A percentile compares a stretch with the other conserved stretches of the same genome.
phyloP scores from a whole-genome alignment of 2,329 filamentous ascomycete species.

The Fusarium ambrosium region DNA sequence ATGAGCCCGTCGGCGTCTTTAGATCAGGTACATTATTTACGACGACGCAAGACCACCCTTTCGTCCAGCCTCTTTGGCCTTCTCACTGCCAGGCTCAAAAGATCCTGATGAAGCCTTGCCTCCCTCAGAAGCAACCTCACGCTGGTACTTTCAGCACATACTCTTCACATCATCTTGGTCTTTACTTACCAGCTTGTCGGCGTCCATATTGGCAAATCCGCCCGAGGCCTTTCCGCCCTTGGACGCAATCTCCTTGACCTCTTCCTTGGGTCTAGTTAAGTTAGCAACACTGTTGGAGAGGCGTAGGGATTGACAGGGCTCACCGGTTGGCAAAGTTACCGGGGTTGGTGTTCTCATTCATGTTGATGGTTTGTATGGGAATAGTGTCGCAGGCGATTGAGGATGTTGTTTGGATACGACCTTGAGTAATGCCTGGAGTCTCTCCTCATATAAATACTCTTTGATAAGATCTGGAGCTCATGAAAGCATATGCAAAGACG shows the following conservation, averaged over 20 bases:
- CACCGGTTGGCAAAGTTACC: conserved; percentile 49
- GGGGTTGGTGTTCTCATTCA: conserved; percentile 45
- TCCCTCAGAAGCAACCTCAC: conserved; percentile 68
- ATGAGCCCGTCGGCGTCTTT: not conserved
- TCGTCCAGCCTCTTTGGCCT: conserved; percentile 65
- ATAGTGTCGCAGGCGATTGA: too few relatives aligned
- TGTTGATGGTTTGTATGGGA: conserved; percentile 12
- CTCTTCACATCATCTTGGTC: conserved; percentile 41
- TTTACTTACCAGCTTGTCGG: conserved; percentile 56
- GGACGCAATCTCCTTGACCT: conserved; percentile 58
- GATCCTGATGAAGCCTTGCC: conserved; percentile 66
- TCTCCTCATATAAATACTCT: not conserved
- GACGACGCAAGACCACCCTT: conserved; percentile 61
- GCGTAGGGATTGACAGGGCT: not conserved
- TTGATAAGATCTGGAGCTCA: not conserved
- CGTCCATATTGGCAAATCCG: conserved; percentile 58
- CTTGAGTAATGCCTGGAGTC: fast-evolving
- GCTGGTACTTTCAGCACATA: conserved; percentile 40
- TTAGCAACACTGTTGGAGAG: not conserved
- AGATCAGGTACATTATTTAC: not conserved
- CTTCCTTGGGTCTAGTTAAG: conserved; percentile 54
- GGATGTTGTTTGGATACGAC: not conserved
- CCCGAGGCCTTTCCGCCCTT: conserved; percentile 58
- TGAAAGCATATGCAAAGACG: not conserved
- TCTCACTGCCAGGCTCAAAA: conserved; percentile 67